phyloP scores from a whole-genome alignment of 2,329 filamentous ascomycete species.

The Falciphora oryzae region DNA sequence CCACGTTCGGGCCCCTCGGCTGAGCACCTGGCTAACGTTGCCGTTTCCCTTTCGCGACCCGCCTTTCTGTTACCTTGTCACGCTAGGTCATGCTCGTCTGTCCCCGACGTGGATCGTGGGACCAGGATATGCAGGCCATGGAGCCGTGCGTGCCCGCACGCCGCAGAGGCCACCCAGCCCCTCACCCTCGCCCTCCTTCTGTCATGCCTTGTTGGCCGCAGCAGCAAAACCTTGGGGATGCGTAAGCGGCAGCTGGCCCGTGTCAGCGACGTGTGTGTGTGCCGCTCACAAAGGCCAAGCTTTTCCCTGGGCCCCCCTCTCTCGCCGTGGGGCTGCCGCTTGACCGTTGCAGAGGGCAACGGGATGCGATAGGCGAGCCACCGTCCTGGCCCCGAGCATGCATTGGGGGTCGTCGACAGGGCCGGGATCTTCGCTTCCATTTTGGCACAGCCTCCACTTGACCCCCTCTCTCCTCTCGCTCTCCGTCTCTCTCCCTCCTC shows the following conservation, averaged over 20 bases:
- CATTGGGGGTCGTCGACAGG: neutral
- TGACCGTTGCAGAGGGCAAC: neutral
- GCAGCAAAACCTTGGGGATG: too few relatives aligned
- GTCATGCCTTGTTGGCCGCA: neutral
- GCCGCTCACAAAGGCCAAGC: too few relatives aligned
- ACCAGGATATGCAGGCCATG: neutral
- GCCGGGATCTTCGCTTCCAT: neutral
- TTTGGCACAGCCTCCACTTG: neutral
- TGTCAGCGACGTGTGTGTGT: too few relatives aligned
- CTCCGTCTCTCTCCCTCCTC: conserved; percentile 5
- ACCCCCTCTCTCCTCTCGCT: neutral
- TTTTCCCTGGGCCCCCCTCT: too few relatives aligned
- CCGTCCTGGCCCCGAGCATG: neutral
- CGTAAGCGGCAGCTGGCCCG: too few relatives aligned
- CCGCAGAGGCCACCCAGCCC: neutral
- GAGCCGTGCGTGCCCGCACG: too few relatives aligned
- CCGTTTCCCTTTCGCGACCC: conserved; percentile 16
- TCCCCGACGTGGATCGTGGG: neutral
- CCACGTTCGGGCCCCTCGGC: too few relatives aligned
- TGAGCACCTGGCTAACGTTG: too few relatives aligned
- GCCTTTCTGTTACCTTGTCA: neutral
- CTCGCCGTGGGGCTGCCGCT: too few relatives aligned
- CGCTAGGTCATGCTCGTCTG: neutral
- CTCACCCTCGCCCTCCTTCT: too few relatives aligned
- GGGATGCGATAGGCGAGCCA: neutral